Percentiles rank a stretch among this genome's conserved stretches.
phyloP scores from a whole-genome alignment of 192 early-diverging fungal species.

The Coemansia reversa region DNA sequence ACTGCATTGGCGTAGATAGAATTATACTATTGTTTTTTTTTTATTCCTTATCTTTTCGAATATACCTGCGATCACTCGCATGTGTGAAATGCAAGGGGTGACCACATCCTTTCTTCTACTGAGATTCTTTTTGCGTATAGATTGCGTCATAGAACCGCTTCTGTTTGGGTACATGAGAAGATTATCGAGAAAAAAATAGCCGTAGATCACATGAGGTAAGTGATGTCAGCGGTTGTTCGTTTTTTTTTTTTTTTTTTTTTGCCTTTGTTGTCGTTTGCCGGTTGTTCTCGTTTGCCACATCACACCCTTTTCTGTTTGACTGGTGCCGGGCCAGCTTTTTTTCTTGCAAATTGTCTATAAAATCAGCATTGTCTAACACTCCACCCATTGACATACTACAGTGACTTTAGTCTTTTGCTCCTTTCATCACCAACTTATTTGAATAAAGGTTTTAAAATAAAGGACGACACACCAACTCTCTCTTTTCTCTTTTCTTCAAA shows the following conservation, averaged over 20 bases:
- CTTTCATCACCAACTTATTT: slow-evolving; percentile 1
- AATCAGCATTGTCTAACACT: background rate
- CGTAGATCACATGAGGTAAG: background rate
- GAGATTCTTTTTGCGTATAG: background rate
- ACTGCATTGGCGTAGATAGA: slow-evolving; percentile 6
- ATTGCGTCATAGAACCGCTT: background rate
- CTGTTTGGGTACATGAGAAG: background rate
- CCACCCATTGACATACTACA: too few species aligned
- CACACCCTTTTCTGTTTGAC: background rate
- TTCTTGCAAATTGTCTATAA: background rate
- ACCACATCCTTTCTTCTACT: background rate
- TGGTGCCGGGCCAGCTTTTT: slow-evolving; percentile 1
- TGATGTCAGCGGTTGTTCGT: background rate
- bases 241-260: background rate
- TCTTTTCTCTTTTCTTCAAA: background rate
- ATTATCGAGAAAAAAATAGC: background rate
- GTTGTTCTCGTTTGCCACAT: background rate
- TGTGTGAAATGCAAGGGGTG: background rate
- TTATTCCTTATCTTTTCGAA: background rate
- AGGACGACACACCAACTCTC: background rate
- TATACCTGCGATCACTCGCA: background rate
- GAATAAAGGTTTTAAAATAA: background rate
- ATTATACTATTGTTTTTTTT: background rate
- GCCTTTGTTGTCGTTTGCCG: background rate
- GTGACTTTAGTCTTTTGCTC: slow-evolving; percentile 7